These are phyloP conservation scores for Daldinia vernicosa DNA, from an alignment of 495 filamentous ascomycete species.

Conservation along the genomic window DNA sequence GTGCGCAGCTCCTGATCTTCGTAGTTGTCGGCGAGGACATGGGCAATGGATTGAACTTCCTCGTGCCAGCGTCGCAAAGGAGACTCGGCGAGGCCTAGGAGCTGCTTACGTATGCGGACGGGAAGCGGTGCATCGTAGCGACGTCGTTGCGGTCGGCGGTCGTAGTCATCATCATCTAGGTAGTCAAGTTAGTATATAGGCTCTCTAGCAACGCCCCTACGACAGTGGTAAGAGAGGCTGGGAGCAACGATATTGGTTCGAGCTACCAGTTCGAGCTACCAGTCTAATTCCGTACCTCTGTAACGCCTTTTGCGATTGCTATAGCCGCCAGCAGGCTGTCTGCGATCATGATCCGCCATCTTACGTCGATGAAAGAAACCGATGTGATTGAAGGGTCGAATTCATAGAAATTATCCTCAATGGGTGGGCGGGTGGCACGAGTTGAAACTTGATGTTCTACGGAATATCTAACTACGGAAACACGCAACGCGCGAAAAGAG, in stretches of 20 bases:
- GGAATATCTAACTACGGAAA: background rate
- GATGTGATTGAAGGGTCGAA: constrained; percentile 13
- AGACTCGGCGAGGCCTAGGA: constrained; percentile 86
- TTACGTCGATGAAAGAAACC: constrained; percentile 9
- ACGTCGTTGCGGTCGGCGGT: constrained; percentile 76
- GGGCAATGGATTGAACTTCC: constrained; percentile 78
- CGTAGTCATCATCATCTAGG: constrained; percentile 73
- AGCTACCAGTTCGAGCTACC: constrained; percentile 21
- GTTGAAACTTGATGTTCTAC: constrained; percentile 4
- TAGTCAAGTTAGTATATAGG: constrained; percentile 17
- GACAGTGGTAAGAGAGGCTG: constrained; percentile 5
- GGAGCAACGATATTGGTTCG: constrained; percentile 9
- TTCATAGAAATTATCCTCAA: constrained; percentile 12
- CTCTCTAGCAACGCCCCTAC: constrained; percentile 5
- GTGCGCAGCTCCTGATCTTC: constrained; percentile 75
- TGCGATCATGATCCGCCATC: constrained; percentile 81
- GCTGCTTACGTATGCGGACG: constrained; percentile 79
- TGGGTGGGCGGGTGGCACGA: background rate
- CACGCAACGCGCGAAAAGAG: constrained; percentile 37
- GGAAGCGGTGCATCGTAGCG: constrained; percentile 81
- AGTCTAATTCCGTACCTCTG: constrained; percentile 55
- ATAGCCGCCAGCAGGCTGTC: constrained; percentile 62
- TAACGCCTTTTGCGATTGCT: constrained; percentile 72
- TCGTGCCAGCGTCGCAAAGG: constrained; percentile 83
- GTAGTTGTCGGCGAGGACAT: constrained; percentile 77